Evolutionary conservation across 2,329 filamentous ascomycete genomes (phyloP), one percentile per base, ranked within the genome.

Genomic region (Akanthomyces uredinophilus): DNA sequence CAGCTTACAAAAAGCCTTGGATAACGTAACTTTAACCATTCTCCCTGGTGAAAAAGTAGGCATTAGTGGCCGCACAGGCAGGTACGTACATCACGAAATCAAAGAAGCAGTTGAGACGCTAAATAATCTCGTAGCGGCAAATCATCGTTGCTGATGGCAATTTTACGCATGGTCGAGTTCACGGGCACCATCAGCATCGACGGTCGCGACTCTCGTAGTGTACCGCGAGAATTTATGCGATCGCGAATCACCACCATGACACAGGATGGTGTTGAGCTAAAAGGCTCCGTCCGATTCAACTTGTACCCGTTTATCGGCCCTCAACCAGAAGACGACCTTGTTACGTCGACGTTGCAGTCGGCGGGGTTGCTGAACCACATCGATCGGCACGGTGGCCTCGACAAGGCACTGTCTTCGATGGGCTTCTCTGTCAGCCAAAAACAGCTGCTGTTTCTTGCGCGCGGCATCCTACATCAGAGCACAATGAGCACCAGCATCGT

Each of bases 251-350:
- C 77, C 24, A 74, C 74, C 3, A 67, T 82, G 5, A 77, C 79
- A 0, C 80, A 82, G 69, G 79, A 82, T 32, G 72, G 78, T 0
- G 72, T 80, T 52, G 69, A 77, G 5, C 69, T 81, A 10, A 72
- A 73, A 2, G 78, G 75, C n/a, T 76, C 71, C 2, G 69, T 83
- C 3, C 74, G 77, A 11, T 68, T 73, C 27, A 83, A 83, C 52
- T 69, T 79, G 8, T 60, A 44, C 8, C 61, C 61, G 20, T 63
- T 60, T 39, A 22, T 32, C 5, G 58, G 50, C 2, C n/a, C 29
- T 22, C 8, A 47, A 5, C 47, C 50, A 13, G 20, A 39, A 1
- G 58, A 54, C 7, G 20, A 29, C 2, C 2, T 22, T 2, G 20
- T 54, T 1, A 27, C 16, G 3, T 41, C 24, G 16, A 35, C 46